Evolutionary conservation across 805 yeast species (phyloP).

Genomic region (Danielia oregonensis): DNA sequence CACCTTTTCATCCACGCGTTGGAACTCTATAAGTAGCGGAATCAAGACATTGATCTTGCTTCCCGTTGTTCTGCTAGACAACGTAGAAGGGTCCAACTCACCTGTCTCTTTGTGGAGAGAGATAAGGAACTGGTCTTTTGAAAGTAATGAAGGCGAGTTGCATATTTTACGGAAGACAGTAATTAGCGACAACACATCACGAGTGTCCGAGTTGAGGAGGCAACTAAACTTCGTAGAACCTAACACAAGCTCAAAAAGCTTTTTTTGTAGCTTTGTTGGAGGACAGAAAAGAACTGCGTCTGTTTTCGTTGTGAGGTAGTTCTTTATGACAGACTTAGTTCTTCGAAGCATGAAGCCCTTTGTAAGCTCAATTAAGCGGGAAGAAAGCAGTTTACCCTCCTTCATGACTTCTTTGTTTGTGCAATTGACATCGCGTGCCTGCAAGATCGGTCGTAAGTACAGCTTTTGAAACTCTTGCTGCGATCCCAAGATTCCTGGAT

Average conservation of each 20-base stretch:
- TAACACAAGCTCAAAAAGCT: conserved; percentile 50
- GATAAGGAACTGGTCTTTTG: conserved; percentile 44
- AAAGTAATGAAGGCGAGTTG: conserved; percentile 69
- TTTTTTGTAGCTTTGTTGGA: conserved; percentile 62
- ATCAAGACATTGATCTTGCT: conserved; percentile 69
- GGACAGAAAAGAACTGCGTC: conserved; percentile 75
- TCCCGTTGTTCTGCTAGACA: conserved; percentile 9
- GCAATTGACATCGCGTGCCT: conserved; percentile 63
- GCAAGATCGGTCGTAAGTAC: conserved; percentile 66
- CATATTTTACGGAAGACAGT: conserved; percentile 76
- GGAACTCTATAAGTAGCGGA: conserved; percentile 50
- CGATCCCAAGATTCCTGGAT: conserved; percentile 77
- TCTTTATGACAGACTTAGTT: conserved; percentile 52
- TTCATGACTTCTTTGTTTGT: conserved; percentile 44
- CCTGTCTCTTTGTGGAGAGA: conserved; percentile 6
- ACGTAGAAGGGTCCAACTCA: conserved; percentile 15
- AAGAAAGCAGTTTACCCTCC: conserved; percentile 58
- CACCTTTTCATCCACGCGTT: conserved; percentile 56
- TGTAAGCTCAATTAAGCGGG: conserved; percentile 63
- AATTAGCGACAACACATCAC: conserved; percentile 59
- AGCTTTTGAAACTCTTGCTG: conserved; percentile 54
- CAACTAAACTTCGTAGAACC: conserved; percentile 31
- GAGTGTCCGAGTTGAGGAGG: conserved; percentile 27
- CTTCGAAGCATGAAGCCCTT: conserved; percentile 68
- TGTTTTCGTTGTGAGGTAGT: conserved; percentile 67